Percentiles rank a stretch among this genome's conserved stretches.
Conservation (phyloP, 495 filamentous ascomycete genomes). For the Aspergillus egyptiacus region DNA sequence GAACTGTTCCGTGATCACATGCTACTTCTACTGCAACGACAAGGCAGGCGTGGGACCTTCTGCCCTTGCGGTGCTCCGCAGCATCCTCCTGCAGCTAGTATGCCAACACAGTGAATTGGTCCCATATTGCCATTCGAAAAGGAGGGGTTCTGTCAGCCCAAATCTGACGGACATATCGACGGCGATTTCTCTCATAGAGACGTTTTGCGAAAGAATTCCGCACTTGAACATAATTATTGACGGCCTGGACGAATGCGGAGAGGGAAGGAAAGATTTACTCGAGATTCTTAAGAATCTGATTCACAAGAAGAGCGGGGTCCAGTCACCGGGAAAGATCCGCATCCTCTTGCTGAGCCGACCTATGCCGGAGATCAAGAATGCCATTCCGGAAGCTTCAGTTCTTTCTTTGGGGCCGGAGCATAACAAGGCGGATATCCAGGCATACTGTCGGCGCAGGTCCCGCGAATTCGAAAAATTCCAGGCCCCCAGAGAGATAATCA, state of each 20-base stretch:
- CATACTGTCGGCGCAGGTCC: constrained; percentile 4
- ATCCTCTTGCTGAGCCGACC: constrained; percentile 2
- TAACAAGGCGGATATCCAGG: constrained; percentile 3
- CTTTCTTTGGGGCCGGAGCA: not conserved
- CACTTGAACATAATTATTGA: constrained; percentile 3
- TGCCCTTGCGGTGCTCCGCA: constrained; percentile 1
- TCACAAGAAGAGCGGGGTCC: not conserved
- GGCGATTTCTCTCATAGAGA: not conserved
- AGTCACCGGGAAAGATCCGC: constrained; percentile 1
- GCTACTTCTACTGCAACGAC: constrained; percentile 9
- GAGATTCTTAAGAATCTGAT: constrained; percentile 4
- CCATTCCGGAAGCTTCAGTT: not conserved
- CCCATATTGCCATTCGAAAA: constrained; percentile 6
- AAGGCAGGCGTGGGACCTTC: not conserved
- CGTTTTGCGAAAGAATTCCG: constrained; percentile 3
- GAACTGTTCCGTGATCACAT: not conserved
- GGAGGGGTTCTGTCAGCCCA: not conserved
- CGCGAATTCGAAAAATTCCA: constrained; percentile 3
- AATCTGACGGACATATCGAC: not conserved
- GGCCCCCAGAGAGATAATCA: not conserved
- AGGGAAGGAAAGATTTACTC: not conserved
- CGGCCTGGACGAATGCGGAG: constrained; percentile 7
- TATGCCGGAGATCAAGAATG: constrained; percentile 1
- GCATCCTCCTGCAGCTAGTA: constrained; percentile 6
- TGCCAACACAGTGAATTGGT: not conserved